Evolutionary conservation across 2,329 filamentous ascomycete species (phyloP), one percentile per base, ranked within the genome.

Genomic region (Phaeomoniella chlamydospora): DNA sequence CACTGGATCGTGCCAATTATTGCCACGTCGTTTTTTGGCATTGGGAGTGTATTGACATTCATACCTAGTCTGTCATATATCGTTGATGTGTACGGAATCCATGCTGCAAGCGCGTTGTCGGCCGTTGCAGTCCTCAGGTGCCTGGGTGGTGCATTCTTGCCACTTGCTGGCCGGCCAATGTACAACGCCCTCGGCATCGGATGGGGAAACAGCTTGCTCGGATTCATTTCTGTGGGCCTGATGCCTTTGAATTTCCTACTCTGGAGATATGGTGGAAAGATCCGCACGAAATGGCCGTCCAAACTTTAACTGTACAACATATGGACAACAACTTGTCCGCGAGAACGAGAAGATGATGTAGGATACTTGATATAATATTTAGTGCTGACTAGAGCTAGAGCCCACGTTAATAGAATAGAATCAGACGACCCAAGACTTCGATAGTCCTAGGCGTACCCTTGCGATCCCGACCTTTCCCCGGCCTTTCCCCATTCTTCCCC

Each of bases 11-110:
- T 49, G 19, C 53, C 53, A 4, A 48, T 54, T 15, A 39, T 53
- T 33, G 43, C 49, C 26, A 45, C 44, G 30, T 29, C 31, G 30
- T 36, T 49, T 22, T 37, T 55, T 34, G 47, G 52, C 1, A 33
- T 53, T 37, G 49, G 50, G 34, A 18, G 31, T 31, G 31, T 45
- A 33, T 52, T 39, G 36, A 19, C 44, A 10, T 6, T 14, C 29
- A 47, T 52, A 49, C 68, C 70, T 18, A 65, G 71, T 31, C 69
- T 74, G 35, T 74, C 72, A 3, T 80, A 80, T 44, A 61, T 79
- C 2, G 67, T 80, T 12, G 73, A 78, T 37, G 56, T 59, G 0
- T 68, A 61, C 41, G 30, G 19, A 40, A 50, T 58, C 1, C 64
- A 63, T 36, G 61, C 66, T 0, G 66, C 66, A 0, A 59, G 54